Conservation (phyloP, 192 early-diverging fungal genomes). For the Piromyces finnis region DNA sequence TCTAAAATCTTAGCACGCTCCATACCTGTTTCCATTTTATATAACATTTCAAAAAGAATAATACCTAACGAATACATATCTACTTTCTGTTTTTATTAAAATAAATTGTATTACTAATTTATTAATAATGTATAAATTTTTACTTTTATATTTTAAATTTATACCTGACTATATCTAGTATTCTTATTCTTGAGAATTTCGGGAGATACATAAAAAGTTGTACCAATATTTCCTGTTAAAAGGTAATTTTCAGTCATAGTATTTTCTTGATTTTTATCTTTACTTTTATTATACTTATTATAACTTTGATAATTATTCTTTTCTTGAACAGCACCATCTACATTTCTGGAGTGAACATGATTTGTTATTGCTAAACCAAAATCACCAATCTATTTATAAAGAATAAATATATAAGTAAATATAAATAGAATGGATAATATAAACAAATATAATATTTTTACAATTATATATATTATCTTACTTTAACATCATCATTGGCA, state of each 20-base stretch:
- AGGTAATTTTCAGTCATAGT: neutral
- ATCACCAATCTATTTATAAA: slow-evolving; percentile 40
- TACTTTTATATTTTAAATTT: no score
- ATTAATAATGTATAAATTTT: no score
- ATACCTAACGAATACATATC: slow-evolving; percentile 16
- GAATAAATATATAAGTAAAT: slow-evolving; percentile 18
- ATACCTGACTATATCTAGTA: neutral
- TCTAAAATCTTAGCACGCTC: slow-evolving; percentile 52
- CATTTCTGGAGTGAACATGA: neutral
- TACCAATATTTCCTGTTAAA: neutral
- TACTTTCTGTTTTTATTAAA: no score
- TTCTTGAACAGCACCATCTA: neutral
- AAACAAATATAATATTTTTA: slow-evolving; percentile 1
- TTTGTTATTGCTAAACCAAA: slow-evolving; percentile 53
- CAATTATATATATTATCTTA: slow-evolving; percentile 2
- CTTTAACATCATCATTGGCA: neutral
- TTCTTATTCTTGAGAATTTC: neutral
- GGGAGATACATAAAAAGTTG: neutral
- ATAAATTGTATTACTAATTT: no score
- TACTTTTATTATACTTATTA: neutral
- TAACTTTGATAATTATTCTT: neutral
- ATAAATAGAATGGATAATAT: slow-evolving; percentile 6
- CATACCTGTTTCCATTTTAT: slow-evolving; percentile 57
- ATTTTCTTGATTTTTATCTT: neutral
- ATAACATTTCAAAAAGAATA: slow-evolving; percentile 64